These are phyloP conservation scores for Plasmodium berghei DNA, from an alignment of 169 alveolate genomes.

Conservation along the genomic window DNA sequence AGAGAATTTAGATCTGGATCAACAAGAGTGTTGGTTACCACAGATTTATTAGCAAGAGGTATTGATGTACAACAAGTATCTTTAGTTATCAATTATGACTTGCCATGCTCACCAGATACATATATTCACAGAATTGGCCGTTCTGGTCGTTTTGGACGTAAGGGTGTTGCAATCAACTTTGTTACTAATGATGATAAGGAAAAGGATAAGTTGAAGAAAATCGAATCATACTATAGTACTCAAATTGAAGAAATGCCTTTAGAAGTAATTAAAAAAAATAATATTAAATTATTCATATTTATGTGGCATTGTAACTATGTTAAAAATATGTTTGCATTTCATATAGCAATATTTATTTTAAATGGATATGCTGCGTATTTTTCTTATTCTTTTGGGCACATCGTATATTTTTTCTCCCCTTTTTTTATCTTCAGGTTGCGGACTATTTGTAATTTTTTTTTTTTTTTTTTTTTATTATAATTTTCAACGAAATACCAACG, in stretches of 20 bases:
- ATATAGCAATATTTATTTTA: too few relatives aligned
- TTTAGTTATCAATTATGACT: slow-evolving; percentile 98
- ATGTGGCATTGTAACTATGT: too few relatives aligned
- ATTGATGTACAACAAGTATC: slow-evolving; percentile 99
- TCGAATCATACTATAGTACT: slow-evolving; percentile 98
- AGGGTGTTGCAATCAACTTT: slow-evolving; percentile 99
- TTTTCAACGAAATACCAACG: slow-evolving; percentile 21
- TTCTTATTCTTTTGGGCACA: too few relatives aligned
- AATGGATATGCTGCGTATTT: too few relatives aligned
- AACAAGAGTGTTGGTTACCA: slow-evolving; percentile 97
- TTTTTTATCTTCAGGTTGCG: slow-evolving; percentile 45
- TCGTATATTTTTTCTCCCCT: not conserved
- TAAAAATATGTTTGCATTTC: too few relatives aligned
- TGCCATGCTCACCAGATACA: slow-evolving; percentile 97
- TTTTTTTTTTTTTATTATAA: slow-evolving; percentile 29
- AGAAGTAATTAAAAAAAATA: slow-evolving; percentile 85
- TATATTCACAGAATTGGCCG: slow-evolving; percentile 99
- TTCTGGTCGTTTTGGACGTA: slow-evolving; percentile 99
- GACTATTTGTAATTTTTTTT: slow-evolving; percentile 50
- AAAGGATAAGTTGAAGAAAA: slow-evolving; percentile 95
- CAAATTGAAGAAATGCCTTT: slow-evolving; percentile 99
- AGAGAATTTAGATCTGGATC: slow-evolving; percentile 96
- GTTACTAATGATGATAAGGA: slow-evolving; percentile 94
- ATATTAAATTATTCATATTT: not conserved
- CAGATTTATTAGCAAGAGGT: slow-evolving; percentile 99